A percentile compares a stretch with the other conserved stretches of the same genome.
These are phyloP conservation scores for Penicillium aurantiogriseum DNA, from an alignment of 2,329 filamentous ascomycete species.

Conservation along the genomic window DNA sequence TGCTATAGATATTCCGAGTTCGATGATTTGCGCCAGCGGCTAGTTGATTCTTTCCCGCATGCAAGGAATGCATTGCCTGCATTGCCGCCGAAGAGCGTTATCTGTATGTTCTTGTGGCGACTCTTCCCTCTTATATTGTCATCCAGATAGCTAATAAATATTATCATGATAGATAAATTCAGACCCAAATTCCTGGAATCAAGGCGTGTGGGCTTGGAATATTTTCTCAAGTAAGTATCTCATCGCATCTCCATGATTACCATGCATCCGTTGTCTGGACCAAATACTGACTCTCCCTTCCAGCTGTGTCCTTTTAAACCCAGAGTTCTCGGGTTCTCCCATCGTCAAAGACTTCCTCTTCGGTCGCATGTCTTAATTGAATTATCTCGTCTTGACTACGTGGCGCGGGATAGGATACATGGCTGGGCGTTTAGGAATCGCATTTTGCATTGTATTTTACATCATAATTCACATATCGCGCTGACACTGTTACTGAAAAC, in stretches of 20 bases:
- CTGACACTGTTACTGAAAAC: neutral
- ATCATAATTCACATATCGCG: neutral
- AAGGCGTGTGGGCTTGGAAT: conserved; percentile 76
- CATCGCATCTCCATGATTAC: neutral
- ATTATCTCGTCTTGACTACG: neutral
- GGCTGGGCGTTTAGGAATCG: neutral
- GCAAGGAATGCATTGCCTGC: conserved; percentile 83
- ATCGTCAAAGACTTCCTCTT: conserved; percentile 90
- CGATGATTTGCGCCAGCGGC: conserved; percentile 71
- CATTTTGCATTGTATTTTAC: conserved; percentile 2
- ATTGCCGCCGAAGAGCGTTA: conserved; percentile 84
- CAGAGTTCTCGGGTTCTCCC: conserved; percentile 88
- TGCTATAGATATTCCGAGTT: conserved; percentile 80
- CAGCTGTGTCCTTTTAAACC: conserved; percentile 87
- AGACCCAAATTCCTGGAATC: conserved; percentile 81
- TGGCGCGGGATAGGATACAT: neutral
- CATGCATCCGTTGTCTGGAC: neutral
- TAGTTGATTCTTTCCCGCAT: conserved; percentile 78
- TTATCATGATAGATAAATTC: conserved; percentile 56
- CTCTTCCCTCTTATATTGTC: neutral
- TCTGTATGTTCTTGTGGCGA: conserved; percentile 58
- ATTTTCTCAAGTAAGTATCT: conserved; percentile 80
- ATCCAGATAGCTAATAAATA: conserved; percentile 6
- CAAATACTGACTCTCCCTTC: conserved; percentile 7
- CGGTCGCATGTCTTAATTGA: conserved; percentile 32